A percentile compares a stretch with the other conserved stretches of the same genome.
phyloP scores from a whole-genome alignment of 164 flowering plant genomes.

The Akebia trifoliata region DNA sequence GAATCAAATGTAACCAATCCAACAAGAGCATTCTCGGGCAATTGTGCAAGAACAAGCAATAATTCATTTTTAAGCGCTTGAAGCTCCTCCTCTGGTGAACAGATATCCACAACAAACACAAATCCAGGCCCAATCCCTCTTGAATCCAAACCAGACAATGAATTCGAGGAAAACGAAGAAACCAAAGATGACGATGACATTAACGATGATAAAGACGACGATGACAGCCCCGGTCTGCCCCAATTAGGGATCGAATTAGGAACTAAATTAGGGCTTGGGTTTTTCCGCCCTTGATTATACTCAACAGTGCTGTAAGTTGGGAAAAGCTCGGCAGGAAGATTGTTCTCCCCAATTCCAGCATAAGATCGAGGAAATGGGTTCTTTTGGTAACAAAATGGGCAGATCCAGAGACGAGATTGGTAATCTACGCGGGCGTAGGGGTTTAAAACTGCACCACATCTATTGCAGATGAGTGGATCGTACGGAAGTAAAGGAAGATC shows the following conservation, averaged over 20 bases:
- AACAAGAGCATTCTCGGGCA: conserved; percentile 79
- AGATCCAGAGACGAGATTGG: conserved; percentile 64
- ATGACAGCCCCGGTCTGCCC: conserved; percentile 14
- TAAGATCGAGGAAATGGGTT: conserved; percentile 70
- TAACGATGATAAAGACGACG: conserved; percentile 27
- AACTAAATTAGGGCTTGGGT: conserved; percentile 7
- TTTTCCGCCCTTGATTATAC: conserved; percentile 34
- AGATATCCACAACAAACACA: conserved; percentile 86
- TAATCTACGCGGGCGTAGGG: conserved; percentile 94
- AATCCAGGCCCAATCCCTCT: conserved; percentile 53
- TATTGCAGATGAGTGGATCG: conserved; percentile 61
- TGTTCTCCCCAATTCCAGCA: conserved; percentile 59
- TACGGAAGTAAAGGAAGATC: conserved; percentile 78
- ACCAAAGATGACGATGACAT: not conserved
- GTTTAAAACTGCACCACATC: conserved; percentile 65
- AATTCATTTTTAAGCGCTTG: conserved; percentile 71
- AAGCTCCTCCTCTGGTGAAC: conserved; percentile 61
- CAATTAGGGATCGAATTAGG: conserved; percentile 15
- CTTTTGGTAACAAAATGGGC: conserved; percentile 66
- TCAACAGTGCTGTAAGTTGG: conserved; percentile 88
- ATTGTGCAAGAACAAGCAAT: conserved; percentile 49
- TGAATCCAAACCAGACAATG: conserved; percentile 23
- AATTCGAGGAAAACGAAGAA: conserved; percentile 24
- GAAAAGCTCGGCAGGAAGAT: conserved; percentile 88
- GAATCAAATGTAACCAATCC: conserved; percentile 75